Conservation (phyloP, 306 rosid species). For the Begonia fuchsioides region DNA sequence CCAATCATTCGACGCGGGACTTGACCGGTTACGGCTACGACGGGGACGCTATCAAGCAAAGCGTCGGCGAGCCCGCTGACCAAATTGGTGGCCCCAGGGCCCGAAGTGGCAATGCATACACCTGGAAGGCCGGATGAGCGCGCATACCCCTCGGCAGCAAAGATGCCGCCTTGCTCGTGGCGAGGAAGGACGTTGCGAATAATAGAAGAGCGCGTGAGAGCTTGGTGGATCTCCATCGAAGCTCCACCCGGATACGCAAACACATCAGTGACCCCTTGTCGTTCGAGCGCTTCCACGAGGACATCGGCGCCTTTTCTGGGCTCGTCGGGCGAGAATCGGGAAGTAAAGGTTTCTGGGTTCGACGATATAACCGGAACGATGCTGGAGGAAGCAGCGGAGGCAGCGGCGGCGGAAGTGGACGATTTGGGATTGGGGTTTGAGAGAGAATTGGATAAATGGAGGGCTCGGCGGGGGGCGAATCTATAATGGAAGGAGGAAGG, state of each 20-base stretch:
- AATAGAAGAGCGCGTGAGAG: constrained; percentile 53
- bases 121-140: constrained; percentile 70
- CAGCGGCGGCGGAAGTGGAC: constrained; percentile 4
- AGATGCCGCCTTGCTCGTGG: constrained; percentile 79
- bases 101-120: constrained; percentile 84
- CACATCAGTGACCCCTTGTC: constrained; percentile 54
- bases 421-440: constrained; percentile 18
- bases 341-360: constrained; percentile 3
- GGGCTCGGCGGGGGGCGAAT: constrained; percentile 6
- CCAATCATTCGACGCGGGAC: constrained; percentile 89
- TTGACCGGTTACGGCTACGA: constrained; percentile 77
- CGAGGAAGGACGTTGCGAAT: constrained; percentile 77
- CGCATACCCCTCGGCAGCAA: constrained; percentile 89
- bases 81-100: constrained; percentile 85
- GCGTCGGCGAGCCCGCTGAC: constrained; percentile 47
- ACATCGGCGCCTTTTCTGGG: constrained; percentile 79
- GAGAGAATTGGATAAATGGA: constrained; percentile 14
- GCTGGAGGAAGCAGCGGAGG: background rate
- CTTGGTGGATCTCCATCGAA: constrained; percentile 92
- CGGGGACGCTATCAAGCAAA: constrained; percentile 48
- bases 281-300: constrained; percentile 81
- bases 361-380: background rate
- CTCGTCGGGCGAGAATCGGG: constrained; percentile 35
- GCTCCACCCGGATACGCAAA: constrained; percentile 97
- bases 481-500: constrained; percentile 14